phyloP scores from a whole-genome alignment of 208 protist species.

The Strigomonas galati region DNA sequence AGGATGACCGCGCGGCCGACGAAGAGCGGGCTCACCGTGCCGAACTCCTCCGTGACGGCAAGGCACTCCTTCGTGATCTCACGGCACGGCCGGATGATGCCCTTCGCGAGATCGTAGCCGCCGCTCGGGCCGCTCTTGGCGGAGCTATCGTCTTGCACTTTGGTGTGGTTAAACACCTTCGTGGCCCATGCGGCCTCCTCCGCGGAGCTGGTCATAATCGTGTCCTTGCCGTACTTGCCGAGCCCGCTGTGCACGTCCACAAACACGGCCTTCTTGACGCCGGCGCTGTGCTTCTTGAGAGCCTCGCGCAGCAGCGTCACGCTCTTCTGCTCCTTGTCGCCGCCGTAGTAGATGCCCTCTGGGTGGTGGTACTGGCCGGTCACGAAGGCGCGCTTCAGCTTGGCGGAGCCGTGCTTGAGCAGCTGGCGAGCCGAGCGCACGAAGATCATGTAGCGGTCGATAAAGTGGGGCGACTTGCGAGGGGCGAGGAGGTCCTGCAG shows the following conservation, averaged over 20 bases:
- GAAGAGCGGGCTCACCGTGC: slow-evolving; percentile 56
- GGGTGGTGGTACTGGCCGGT: slow-evolving; percentile 77
- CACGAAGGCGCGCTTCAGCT: slow-evolving; percentile 50
- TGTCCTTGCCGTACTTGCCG: slow-evolving; percentile 61
- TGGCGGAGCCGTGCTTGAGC: slow-evolving; percentile 28
- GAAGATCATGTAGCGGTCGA: slow-evolving; percentile 73
- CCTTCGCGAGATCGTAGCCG: slow-evolving; percentile 42
- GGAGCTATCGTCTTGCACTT: slow-evolving; percentile 28
- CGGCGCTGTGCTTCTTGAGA: slow-evolving; percentile 32
- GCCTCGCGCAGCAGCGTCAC: slow-evolving; percentile 49
- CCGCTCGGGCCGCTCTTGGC: slow-evolving; percentile 30
- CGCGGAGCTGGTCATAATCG: slow-evolving; percentile 49
- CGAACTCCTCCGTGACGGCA: slow-evolving; percentile 70
- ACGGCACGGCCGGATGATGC: slow-evolving; percentile 34
- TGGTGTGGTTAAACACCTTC: slow-evolving; percentile 33
- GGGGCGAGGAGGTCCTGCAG: slow-evolving; percentile 31
- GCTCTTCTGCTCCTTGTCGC: slow-evolving; percentile 57
- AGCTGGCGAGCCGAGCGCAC: slow-evolving; percentile 24
- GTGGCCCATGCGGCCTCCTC: slow-evolving; percentile 21
- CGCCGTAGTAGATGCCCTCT: slow-evolving; percentile 67
- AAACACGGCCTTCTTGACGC: slow-evolving; percentile 43
- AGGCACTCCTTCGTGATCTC: slow-evolving; percentile 50
- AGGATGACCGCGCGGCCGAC: slow-evolving; percentile 55
- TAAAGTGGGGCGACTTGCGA: slow-evolving; percentile 40
- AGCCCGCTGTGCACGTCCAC: slow-evolving; percentile 76